Base-by-base conservation (phyloP, 1,284 basidiomycete species). In the Microbotryum intermedium region DNA sequence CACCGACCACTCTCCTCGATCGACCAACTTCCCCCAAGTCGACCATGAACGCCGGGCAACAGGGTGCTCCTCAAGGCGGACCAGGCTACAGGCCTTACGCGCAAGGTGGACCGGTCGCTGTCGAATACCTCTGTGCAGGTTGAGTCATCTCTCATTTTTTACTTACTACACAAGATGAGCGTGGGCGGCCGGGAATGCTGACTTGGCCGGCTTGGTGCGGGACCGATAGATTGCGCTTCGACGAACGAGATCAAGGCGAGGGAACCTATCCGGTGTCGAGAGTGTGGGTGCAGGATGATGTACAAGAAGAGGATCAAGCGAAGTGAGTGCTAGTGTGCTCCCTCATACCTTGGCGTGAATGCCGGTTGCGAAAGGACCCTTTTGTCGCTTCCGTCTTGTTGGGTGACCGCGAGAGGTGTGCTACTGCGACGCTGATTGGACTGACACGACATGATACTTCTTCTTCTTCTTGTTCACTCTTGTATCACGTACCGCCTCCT, bases 211-310 rank as follows among this genome's bases (percentile, higher is more conserved):
- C 29, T n/a, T n/a, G n/a, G 28, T 28, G 50, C 23, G 29, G 6
- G 20, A 53, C 10, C 42, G 30, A 52, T 57, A 95, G 93, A 97
- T 76, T 97, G 94, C 75, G 89, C 90, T 60, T 87, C 87, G 4
- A 88, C 89, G 77, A 97, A 95, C 74, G 85, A 88, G 72, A 93
- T 97, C 75, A 87, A 86, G 75, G 80, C 89, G n/a, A 80, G 89
- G 62, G 94, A 98, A 75, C 90, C 91, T 50, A 95, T 97, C 70
- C 86, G 94, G 59, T 98, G 94, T 78, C 83, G 88, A 70, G 92
- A 97, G 75, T 98, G 94, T 73, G 94, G 94, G 3, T 94, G 97
- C 76, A 85, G 94, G 66, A 93, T 98, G 75, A 95, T 98, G 90
- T 97, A 97, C 80, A 98, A 98, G 79, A 95, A 95, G 77, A 80